Conservation (phyloP, 306 rosid genomes). For the Inga leiocalycina region DNA sequence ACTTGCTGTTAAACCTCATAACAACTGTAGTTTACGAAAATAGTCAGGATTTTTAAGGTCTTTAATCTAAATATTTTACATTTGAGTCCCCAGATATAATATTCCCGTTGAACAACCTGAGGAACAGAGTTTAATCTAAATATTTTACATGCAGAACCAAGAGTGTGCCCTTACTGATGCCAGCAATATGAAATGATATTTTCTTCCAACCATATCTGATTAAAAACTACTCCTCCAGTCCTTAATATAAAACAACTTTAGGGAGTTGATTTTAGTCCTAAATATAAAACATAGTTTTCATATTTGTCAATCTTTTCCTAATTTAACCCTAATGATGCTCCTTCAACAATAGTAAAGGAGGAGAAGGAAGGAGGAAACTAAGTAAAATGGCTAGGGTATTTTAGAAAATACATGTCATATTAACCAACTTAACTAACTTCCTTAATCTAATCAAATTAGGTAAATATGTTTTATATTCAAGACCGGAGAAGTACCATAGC, state of each 20-base stretch:
- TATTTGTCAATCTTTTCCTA: no score
- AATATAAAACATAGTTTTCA: no score
- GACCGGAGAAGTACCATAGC: neutral
- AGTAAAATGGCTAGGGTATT: no score
- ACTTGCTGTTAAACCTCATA: neutral
- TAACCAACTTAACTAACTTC: no score
- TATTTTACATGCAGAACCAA: neutral
- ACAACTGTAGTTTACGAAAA: neutral
- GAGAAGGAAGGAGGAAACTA: no score
- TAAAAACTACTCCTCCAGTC: neutral
- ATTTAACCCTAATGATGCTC: no score
- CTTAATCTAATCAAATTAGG: no score
- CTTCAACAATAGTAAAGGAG: no score
- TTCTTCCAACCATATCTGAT: neutral
- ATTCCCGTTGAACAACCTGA: neutral
- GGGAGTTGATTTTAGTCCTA: no score
- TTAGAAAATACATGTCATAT: no score
- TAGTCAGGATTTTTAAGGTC: neutral
- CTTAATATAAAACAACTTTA: no score
- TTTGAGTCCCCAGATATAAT: neutral
- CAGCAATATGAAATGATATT: neutral
- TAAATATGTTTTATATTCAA: no score
- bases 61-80: neutral
- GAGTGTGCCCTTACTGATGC: neutral
- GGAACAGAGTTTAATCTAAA: neutral